Conservation (phyloP, 1,139 yeast species). For the Kodamaea fungicola region DNA sequence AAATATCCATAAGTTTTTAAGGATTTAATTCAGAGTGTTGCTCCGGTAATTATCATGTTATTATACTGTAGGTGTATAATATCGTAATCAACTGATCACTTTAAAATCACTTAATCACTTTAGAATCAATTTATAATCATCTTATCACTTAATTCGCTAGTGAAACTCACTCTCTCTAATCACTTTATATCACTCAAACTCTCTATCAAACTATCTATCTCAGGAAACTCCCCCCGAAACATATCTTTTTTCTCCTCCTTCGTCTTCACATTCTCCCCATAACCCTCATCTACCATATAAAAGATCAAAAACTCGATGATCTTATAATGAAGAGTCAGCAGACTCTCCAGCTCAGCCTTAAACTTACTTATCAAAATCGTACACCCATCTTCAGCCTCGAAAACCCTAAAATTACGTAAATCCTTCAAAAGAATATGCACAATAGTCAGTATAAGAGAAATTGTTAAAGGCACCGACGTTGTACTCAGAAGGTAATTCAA, state of each 20-base stretch:
- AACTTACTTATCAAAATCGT: conserved; percentile 45
- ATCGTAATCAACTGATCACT: too few species aligned
- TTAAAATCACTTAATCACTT: too few species aligned
- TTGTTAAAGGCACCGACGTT: conserved; percentile 22
- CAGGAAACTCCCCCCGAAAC: conserved; percentile 46
- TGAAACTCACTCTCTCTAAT: too few species aligned
- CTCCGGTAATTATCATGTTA: too few species aligned
- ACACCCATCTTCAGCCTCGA: conserved; percentile 62
- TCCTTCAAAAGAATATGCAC: conserved; percentile 61
- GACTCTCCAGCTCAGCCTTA: conserved; percentile 16
- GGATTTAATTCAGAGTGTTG: too few species aligned
- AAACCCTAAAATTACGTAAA: conserved; percentile 53
- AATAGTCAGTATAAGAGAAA: conserved; percentile 52
- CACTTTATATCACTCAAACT: conserved; percentile 27
- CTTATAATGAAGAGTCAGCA: conserved; percentile 52
- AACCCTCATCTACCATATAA: conserved; percentile 66
- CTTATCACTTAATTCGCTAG: too few species aligned
- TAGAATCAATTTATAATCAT: too few species aligned
- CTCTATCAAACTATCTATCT: conserved; percentile 38
- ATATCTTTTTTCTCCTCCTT: conserved; percentile 54
- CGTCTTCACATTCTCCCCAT: conserved; percentile 22
- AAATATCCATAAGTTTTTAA: too few species aligned
- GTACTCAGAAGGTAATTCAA: conserved; percentile 22
- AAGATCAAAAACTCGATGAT: conserved; percentile 70
- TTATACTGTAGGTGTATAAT: too few species aligned